phyloP scores from a whole-genome alignment of 371 early-diverging fungal species.

The Dichotomocladium elegans region DNA sequence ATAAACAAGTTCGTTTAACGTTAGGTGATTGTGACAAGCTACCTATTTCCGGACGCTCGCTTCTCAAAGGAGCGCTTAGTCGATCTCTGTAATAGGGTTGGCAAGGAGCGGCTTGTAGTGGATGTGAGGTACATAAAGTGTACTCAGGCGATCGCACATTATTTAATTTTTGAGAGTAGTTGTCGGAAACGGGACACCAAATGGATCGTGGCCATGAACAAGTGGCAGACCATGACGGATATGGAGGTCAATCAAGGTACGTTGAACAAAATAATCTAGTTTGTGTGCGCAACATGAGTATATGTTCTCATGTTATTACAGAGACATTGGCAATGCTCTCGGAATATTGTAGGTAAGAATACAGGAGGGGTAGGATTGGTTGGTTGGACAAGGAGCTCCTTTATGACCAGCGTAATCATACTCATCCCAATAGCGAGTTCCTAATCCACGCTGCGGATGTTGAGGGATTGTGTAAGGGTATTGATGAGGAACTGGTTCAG shows the following conservation, averaged over 20 bases:
- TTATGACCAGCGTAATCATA: not conserved
- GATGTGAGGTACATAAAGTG: slow-evolving; percentile 92
- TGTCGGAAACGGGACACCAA: slow-evolving; percentile 69
- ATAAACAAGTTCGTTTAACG: not conserved
- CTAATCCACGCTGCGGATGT: slow-evolving; percentile 97
- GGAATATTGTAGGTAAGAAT: slow-evolving; percentile 67
- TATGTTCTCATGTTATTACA: slow-evolving; percentile 1
- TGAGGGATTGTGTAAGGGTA: slow-evolving; percentile 92
- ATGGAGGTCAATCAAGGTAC: slow-evolving; percentile 76
- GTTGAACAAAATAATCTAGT: slow-evolving; percentile 24
- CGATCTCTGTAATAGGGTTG: slow-evolving; percentile 58
- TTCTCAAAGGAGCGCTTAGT: slow-evolving; percentile 69
- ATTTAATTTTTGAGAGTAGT: slow-evolving; percentile 53
- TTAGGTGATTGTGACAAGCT: slow-evolving; percentile 92
- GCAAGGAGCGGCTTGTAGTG: slow-evolving; percentile 82
- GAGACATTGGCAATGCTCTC: slow-evolving; percentile 62
- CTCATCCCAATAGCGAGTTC: slow-evolving; percentile 68
- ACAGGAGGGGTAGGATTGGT: not conserved
- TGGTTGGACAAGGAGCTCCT: not conserved
- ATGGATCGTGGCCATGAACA: slow-evolving; percentile 95
- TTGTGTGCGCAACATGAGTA: not conserved
- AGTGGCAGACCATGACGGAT: slow-evolving; percentile 95
- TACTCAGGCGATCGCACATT: too few relatives aligned
- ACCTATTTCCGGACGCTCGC: slow-evolving; percentile 79
- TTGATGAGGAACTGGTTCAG: slow-evolving; percentile 84